Conservation (phyloP, 2,329 filamentous ascomycete species). For the Thyridium curvatum region DNA sequence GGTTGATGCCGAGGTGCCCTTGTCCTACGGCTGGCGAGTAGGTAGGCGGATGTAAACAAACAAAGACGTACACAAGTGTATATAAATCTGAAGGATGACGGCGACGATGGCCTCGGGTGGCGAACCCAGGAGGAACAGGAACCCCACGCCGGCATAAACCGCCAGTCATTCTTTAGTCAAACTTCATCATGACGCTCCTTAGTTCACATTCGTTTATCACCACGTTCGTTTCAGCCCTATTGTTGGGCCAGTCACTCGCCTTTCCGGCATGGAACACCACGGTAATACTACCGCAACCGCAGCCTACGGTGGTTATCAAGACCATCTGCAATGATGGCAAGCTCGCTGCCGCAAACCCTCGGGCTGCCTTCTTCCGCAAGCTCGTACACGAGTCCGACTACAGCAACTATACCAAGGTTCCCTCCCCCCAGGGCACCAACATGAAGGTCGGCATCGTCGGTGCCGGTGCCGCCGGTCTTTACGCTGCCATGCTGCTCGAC, state of each 20-base stretch:
- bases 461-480: conserved; percentile 28
- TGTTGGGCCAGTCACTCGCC: conserved; percentile 8
- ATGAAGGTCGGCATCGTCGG: conserved; percentile 27
- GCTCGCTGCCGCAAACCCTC: conserved; percentile 10
- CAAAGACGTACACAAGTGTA: too few relatives aligned
- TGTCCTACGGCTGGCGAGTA: too few relatives aligned
- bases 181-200: conserved; percentile 6
- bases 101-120: too few relatives aligned
- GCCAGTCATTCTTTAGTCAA: conserved; percentile 3
- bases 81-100: too few relatives aligned
- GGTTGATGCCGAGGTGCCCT: too few relatives aligned
- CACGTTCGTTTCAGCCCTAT: conserved; percentile 6
- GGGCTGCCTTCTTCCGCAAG: conserved; percentile 11
- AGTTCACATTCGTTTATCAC: too few relatives aligned
- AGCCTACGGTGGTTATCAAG: not conserved
- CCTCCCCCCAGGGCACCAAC: conserved; percentile 5
- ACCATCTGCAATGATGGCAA: conserved; percentile 9
- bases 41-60: too few relatives aligned
- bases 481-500: conserved; percentile 25
- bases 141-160: too few relatives aligned
- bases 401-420: conserved; percentile 7
- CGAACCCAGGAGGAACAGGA: too few relatives aligned
- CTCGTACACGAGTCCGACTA: conserved; percentile 8
- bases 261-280: conserved; percentile 4
- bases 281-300: not conserved